phyloP scores from a whole-genome alignment of 768 basidiomycete genomes.

The Lyophyllum decastes region DNA sequence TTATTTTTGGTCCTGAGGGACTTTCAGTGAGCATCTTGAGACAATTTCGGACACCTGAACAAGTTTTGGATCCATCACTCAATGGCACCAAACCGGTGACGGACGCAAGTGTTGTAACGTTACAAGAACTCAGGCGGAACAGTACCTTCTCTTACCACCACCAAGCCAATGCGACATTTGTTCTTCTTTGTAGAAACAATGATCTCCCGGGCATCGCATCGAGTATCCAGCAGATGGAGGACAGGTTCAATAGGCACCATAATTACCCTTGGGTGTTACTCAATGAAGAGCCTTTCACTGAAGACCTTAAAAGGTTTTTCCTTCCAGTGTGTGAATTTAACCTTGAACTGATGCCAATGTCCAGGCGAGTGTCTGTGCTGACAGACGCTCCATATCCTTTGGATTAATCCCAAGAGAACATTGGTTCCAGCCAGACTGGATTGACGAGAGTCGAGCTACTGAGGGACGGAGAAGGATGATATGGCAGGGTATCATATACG shows the following conservation, averaged over 20 bases:
- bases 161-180: constrained; percentile 32
- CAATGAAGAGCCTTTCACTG: constrained; percentile 77
- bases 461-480: constrained; percentile 64
- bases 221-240: constrained; percentile 72
- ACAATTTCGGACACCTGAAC: constrained; percentile 12
- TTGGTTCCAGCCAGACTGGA: constrained; percentile 82
- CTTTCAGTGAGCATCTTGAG: constrained; percentile 41
- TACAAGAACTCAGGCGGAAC: not conserved
- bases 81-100: constrained; percentile 6
- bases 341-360: not conserved
- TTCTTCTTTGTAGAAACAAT: constrained; percentile 65
- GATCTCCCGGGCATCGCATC: constrained; percentile 54
- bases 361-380: constrained; percentile 52
- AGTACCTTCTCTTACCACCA: constrained; percentile 13
- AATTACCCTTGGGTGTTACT: constrained; percentile 84
- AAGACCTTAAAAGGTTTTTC: constrained; percentile 66
- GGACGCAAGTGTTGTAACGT: constrained; percentile 1
- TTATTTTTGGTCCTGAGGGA: constrained; percentile 49
- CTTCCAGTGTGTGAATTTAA: not conserved
- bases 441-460: constrained; percentile 70
- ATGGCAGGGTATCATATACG: constrained; percentile 62
- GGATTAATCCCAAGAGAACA: constrained; percentile 74
- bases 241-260: constrained; percentile 78
- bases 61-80: constrained; percentile 6
- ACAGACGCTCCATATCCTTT: constrained; percentile 64